Conservation (phyloP, 73 alveolate genomes). For the Paramecium sonneborni region DNA sequence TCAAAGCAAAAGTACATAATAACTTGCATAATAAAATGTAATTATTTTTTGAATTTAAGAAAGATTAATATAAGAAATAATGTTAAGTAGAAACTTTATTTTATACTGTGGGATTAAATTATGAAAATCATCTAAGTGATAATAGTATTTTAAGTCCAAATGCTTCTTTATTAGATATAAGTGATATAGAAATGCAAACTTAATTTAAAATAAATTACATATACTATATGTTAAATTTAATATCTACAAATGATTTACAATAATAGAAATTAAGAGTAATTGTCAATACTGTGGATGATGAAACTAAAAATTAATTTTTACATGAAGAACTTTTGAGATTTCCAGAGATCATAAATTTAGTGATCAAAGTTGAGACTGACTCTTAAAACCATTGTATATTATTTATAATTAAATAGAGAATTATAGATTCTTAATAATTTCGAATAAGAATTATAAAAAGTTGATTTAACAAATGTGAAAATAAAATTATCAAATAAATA, state of each 20-base stretch:
- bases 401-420: neutral
- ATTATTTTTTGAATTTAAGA: neutral
- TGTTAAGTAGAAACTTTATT: neutral
- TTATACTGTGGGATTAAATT: neutral
- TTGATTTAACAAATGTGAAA: neutral
- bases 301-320: neutral
- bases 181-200: neutral
- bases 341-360: neutral
- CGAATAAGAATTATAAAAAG: neutral
- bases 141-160: slow-evolving; percentile 6
- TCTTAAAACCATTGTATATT: neutral
- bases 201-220: neutral
- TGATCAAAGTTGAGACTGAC: neutral
- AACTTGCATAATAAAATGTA: neutral
- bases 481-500: neutral
- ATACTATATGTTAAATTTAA: neutral
- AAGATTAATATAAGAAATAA: neutral
- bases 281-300: neutral
- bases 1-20: neutral
- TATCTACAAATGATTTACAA: neutral
- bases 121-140: neutral
- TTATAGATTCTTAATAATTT: neutral
- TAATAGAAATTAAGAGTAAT: neutral
- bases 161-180: neutral
- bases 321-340: neutral